Evolutionary conservation across 768 basidiomycete genomes (phyloP), one percentile per base, ranked within the genome.

Genomic region (Mycena chlorophos): DNA sequence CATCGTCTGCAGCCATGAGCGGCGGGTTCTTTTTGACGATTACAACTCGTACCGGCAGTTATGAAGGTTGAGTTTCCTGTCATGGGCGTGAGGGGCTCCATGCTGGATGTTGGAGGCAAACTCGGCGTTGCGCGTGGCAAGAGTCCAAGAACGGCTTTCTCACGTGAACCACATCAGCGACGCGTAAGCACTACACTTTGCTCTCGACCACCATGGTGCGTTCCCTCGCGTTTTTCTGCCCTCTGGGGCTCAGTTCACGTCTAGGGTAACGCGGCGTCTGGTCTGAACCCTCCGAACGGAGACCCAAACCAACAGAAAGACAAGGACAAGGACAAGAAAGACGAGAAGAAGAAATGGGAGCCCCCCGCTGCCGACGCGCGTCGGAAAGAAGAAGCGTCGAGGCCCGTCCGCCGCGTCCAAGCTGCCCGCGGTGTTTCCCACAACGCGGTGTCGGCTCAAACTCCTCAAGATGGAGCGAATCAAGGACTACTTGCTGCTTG

Each of bases 381-480:
- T 98, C 30, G 95, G 95, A 46, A 97, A 95, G 83, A 95, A 94
- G 84, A 98, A 94, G 78, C 84, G 85, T 79, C 83, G 87, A 57
- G 95, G 96, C n/a, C 95, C 96, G 4, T 87, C 92, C 54, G 79
- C 94, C 2, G 85, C 94, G 2, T 88, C 89, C 34, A 96, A 95
- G 69, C 85, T 99, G 3, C 96, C 96, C 19, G 79, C 94, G 12
- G 89, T 99, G 5, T 94, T 80, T 70, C 97, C 97, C 8, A 96
- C 91, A 25, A 97, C 94, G 19, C 87, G 97, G 52, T 99, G 96
- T 77, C 88, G 91, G 56, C 83, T 99, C 49, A 93, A 93, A 67
- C 82, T 98, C 52, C 84, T 98, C 56, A 98, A 98, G 82, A 83
- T 88, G 80, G 96, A 99, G 71, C 89, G 97, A 58, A 97, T 98